Base-by-base conservation (phyloP, 805 yeast genomes). In the Starmerella vaccinii region DNA sequence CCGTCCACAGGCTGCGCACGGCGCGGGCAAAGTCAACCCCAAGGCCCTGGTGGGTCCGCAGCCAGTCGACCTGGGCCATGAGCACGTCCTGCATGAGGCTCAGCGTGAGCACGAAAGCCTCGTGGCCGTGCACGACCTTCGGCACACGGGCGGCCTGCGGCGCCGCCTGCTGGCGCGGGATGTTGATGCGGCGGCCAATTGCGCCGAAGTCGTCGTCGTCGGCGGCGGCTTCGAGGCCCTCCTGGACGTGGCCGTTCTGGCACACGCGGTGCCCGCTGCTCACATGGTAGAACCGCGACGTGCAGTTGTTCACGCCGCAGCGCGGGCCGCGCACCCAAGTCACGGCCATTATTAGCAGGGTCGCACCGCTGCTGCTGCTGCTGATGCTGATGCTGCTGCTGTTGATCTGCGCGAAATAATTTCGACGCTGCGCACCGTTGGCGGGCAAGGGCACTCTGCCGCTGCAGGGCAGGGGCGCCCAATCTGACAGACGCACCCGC, bases 261-360 rank as follows among this genome's bases (percentile, higher is more conserved):
- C 98, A 90, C 10, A 89, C 81, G 50, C 80, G 75, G 46, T 77
- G 77, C 23, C 98, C 98, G 60, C 84, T 86, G 3, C 78, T 68
- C 27, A 77, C 65, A 46, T 82, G 74, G 78, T 86, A 90, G 46
- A 81, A 74, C 34, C 79, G 69, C 0, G 96, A 84, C 4, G 84
- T 78, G 67, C 98, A 90, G 69, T 90, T 90, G 56, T 84, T 89
- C 2, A 81, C 80, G 1, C 97, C 97, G 73, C 98, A 90, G 5
- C 82, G 67, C 4, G 84, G 82, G 1, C 98, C 97, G 57, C 80
- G 71, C 37, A 74, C 71, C 78, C 80, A 82, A 41, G 34, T 52
- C 56, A 50, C 45, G 34, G 45, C 45, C 45, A 41, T 41, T 22
- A 12, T 10, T 2, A 15, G n/a, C 26, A 26, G 29, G 9, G 9